Evolutionary conservation across 257 asterid species (phyloP), one percentile per base, ranked within the genome.

Genomic region (Primulina tabacum): DNA sequence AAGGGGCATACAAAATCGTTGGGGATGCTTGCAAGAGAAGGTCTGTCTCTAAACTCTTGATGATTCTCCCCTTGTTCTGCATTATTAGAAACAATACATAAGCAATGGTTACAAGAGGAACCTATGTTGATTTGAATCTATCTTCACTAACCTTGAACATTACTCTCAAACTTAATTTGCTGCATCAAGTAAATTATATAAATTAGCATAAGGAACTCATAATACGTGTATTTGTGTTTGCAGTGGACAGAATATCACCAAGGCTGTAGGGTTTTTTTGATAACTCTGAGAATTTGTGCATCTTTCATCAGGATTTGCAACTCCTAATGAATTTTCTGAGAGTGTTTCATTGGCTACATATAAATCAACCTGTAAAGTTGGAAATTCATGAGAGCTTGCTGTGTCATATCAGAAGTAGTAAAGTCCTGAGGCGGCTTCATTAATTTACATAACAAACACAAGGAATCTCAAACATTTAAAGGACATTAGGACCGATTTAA

Each of bases 1-100:
- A 90, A 60, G 35, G 92, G 90, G 81, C 96, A 90, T 62, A 83
- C 8, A 62, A 86, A 90, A 65, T 90, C 97, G 47, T 59, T 62
- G 0, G 94, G 96, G 29, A 88, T 77, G 82, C 83, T 73, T 38
- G 68, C 57, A 37, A 60, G 73, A 63, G 70, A 69, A 53, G 70
- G 38, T 29, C 66, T 76, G 61, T 37, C 80, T 5, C 50, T 56
- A 8, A 62, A 70, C 63, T 68, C 43, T 30, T 40, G 75, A 52
- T 37, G 5, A 20, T 71, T 74, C 71, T 53, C 82, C 73, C 67
- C 74, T 62, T 37, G 21, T 62, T 75, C 88, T 82, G 87, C 78
- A 72, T 60, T 64, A 53, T 18, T 32, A 71, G 66, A 57, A 29
- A n/a, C 29, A 9, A 67, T 29, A 6, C 35, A 34, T 73, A 65